Conservation (phyloP, 164 flowering plant species). For the Cinnamomum chago region DNA sequence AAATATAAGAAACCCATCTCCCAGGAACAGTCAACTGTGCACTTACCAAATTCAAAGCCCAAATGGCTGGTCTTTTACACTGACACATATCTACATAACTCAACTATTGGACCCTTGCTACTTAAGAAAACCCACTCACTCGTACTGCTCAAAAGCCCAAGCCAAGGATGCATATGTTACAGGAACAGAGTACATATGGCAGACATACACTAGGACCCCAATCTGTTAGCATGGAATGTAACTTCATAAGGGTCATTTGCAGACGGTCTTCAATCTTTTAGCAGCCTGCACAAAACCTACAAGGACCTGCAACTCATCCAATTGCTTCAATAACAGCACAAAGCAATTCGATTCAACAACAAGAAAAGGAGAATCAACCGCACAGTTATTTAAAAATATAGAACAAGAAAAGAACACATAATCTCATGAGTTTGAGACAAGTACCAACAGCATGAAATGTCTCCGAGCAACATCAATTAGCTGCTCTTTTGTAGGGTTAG, state of each 20-base stretch:
- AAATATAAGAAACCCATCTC: not conserved
- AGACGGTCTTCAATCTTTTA: constrained; percentile 66
- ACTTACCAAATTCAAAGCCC: not conserved
- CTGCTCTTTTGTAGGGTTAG: constrained; percentile 88
- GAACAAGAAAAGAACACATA: not conserved
- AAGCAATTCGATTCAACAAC: constrained; percentile 11
- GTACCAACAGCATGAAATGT: constrained; percentile 96
- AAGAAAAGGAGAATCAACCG: not conserved
- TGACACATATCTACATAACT: not conserved
- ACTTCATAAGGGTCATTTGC: constrained; percentile 37
- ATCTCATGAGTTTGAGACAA: not conserved
- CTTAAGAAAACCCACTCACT: not conserved
- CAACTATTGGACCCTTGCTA: not conserved
- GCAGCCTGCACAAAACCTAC: constrained; percentile 75
- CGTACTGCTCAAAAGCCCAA: not conserved
- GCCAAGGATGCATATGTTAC: not conserved
- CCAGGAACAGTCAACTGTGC: not conserved
- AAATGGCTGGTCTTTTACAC: not conserved
- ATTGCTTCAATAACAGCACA: constrained; percentile 46
- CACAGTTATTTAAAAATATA: not conserved
- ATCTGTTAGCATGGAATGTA: constrained; percentile 27
- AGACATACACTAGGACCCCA: constrained; percentile 5
- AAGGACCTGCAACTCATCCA: constrained; percentile 92
- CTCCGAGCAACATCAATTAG: constrained; percentile 79
- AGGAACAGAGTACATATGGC: not conserved